phyloP scores from a whole-genome alignment of 164 flowering plant species.

The Umbilicus rupestris region DNA sequence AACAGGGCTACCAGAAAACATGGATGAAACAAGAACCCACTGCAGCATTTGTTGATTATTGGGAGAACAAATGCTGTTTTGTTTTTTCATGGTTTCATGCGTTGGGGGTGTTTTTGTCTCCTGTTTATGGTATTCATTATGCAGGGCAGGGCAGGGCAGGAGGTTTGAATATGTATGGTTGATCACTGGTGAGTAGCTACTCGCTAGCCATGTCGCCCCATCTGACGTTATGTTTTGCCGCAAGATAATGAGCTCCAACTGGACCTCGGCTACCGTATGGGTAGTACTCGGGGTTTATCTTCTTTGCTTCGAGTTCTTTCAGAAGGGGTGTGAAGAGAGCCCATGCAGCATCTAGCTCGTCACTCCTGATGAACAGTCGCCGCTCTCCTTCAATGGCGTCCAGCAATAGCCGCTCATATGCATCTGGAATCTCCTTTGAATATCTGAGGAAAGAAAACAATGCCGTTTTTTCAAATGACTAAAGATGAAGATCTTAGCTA shows the following conservation, averaged over 20 bases:
- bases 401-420: conserved; percentile 72
- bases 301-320: conserved; percentile 68
- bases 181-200: not conserved
- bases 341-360: conserved; percentile 95
- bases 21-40: not conserved
- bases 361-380: conserved; percentile 79
- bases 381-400: conserved; percentile 89
- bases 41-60: not conserved
- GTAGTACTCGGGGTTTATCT: conserved; percentile 63
- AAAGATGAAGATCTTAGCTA: too few species aligned
- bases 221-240: conserved; percentile 65
- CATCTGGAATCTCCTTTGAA: conserved; percentile 62
- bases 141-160: not conserved
- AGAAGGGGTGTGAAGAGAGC: conserved; percentile 66
- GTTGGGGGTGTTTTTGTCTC: not conserved
- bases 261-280: conserved; percentile 87
- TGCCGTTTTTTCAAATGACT: too few species aligned
- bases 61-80: not conserved
- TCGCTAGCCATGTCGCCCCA: conserved; percentile 50
- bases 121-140: not conserved
- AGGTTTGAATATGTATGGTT: not conserved
- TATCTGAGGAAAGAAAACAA: conserved; percentile 33
- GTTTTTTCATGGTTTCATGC: not conserved
- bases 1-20: not conserved
- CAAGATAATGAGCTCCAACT: conserved; percentile 74